Percentiles rank a stretch among this genome's conserved stretches.
Evolutionary conservation across 768 basidiomycete species (phyloP).

Genomic region (Trametes gibbosa): DNA sequence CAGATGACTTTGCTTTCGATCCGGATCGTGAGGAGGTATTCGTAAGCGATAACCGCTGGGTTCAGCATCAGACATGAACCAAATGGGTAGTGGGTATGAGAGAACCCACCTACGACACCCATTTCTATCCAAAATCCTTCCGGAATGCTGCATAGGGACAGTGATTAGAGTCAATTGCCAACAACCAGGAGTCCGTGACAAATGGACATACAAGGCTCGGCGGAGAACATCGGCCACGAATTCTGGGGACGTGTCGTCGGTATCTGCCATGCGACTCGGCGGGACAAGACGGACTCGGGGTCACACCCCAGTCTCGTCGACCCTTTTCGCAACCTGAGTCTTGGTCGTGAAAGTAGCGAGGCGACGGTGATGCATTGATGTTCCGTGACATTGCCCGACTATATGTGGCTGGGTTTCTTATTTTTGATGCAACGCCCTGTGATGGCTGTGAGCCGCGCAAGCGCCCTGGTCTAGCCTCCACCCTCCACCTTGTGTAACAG

Average conservation of each 20-base stretch:
- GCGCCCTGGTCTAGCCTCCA: no score
- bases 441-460: no score
- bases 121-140: neutral
- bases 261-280: neutral
- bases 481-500: no score
- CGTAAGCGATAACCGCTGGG: constrained; percentile 12
- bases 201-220: neutral
- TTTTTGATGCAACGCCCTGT: no score
- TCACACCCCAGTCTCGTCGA: no score
- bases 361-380: no score
- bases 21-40: constrained; percentile 13
- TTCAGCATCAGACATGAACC: neutral
- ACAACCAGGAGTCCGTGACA: neutral
- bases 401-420: no score
- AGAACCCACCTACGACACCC: neutral
- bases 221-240: neutral
- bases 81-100: no score
- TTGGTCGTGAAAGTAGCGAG: no score
- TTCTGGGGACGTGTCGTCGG: neutral
- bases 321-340: no score
- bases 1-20: constrained; percentile 15
- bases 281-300: no score
- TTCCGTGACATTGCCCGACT: no score
- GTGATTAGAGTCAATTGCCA: neutral
- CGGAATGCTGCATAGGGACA: neutral